phyloP scores from a whole-genome alignment of 345 rosid genomes.

The Garcia nutans region DNA sequence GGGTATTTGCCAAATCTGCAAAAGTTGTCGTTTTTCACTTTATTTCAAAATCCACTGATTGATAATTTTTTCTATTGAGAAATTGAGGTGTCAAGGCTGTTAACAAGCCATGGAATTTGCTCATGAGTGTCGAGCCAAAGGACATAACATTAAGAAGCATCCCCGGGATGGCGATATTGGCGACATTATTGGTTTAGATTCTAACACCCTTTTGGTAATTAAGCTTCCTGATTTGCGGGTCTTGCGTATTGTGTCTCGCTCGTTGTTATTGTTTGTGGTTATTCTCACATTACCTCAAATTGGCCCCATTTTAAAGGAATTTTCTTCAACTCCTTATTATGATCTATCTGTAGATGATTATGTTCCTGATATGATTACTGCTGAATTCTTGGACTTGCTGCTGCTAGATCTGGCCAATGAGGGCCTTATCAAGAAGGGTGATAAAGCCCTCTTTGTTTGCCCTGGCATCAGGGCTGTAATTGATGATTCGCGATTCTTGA shows the following conservation, averaged over 20 bases:
- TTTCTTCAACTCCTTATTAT: slow-evolving; percentile 12
- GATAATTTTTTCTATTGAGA: background rate
- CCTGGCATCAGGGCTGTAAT: slow-evolving; percentile 25
- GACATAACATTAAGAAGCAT: slow-evolving; percentile 18
- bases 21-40: slow-evolving; percentile 3
- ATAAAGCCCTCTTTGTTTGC: slow-evolving; percentile 43
- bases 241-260: slow-evolving; percentile 39
- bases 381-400: slow-evolving; percentile 35
- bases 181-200: slow-evolving; percentile 11
- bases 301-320: slow-evolving; percentile 27
- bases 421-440: slow-evolving; percentile 49
- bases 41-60: background rate
- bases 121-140: slow-evolving; percentile 20
- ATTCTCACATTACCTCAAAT: slow-evolving; percentile 39
- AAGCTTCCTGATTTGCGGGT: slow-evolving; percentile 43
- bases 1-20: slow-evolving; percentile 19
- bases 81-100: background rate
- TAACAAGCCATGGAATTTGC: slow-evolving; percentile 26
- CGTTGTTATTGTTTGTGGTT: slow-evolving; percentile 41
- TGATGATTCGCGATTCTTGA: slow-evolving; percentile 26
- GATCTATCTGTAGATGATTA: slow-evolving; percentile 8
- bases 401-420: slow-evolving; percentile 41
- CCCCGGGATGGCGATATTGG: slow-evolving; percentile 15
- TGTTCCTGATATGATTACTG: slow-evolving; percentile 21
- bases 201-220: slow-evolving; percentile 33